Evolutionary conservation across 768 basidiomycete species (phyloP), one percentile per base, ranked within the genome.

Genomic region (Naganishia onofrii): DNA sequence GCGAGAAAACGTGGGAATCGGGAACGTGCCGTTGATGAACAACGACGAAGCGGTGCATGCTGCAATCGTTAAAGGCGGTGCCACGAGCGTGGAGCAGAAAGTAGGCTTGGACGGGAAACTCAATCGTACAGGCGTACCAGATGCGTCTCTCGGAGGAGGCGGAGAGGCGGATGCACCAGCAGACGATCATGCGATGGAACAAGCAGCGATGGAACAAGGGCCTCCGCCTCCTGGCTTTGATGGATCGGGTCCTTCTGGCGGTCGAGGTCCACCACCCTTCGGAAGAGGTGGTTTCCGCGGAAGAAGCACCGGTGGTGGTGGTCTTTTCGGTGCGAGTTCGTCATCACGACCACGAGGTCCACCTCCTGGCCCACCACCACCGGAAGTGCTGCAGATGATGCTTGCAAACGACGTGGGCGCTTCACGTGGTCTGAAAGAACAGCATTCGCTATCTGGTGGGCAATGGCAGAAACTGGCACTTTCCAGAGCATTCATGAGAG

Each of bases 401-500:
- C 38, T 51, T 6, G 28, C 26, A 3, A 21, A 53, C 15, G 58
- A 53, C 48, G 38, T 32, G 7, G 68, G 38, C 51, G 34, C 44
- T 31, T 29, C 48, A 63, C n/a, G 48, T n/a, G 48, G 48, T 28
- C 28, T 58, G 1, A 29, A 44, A n/a, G 46, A 44, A 23, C 23
- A 15, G 8, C n/a, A 54, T 29, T 36, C 60, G 32, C 44, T 65
- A 21, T 52, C 60, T 15, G 91, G 91, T 51, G 92, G 92, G 74
- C 91, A 93, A 64, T 78, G 77, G 77, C 77, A 76, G 57, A 67
- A 75, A 28, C 13, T 94, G 68, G 91, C 92, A 21, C 85, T 93
- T 58, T 89, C 91, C 56, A 86, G 92, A 57, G 90, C 91, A 19
- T 93, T 93, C 76, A 91, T 93, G 89, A 84, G 91, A 70, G 89